Evolutionary conservation across 768 basidiomycete species (phyloP).

Genomic region (Podaxis mareebaensis): DNA sequence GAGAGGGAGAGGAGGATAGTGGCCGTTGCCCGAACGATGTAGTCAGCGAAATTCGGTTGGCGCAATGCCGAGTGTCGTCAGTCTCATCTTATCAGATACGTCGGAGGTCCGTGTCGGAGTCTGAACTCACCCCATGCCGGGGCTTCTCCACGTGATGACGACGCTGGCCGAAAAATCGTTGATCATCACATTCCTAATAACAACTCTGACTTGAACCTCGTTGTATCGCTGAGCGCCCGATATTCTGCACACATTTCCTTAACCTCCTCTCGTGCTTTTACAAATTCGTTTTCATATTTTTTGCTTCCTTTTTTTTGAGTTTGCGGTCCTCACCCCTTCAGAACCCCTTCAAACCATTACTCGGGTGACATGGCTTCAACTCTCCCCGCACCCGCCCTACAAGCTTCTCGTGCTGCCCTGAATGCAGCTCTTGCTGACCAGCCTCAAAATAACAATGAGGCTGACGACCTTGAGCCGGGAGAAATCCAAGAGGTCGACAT

Average conservation of each 20-base stretch:
- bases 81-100: conserved; percentile 36
- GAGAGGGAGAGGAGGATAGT: conserved; percentile 10
- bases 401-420: conserved; percentile 80
- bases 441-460: conserved; percentile 31
- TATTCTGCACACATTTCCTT: not conserved
- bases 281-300: conserved; percentile 11
- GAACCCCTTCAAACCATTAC: not conserved
- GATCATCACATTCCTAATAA: conserved; percentile 23
- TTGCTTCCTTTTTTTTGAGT: conserved; percentile 18
- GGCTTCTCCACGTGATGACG: conserved; percentile 12
- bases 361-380: conserved; percentile 35
- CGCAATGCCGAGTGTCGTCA: not conserved
- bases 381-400: conserved; percentile 66
- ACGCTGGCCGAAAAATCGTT: conserved; percentile 20
- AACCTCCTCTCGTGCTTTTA: not conserved
- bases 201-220: conserved; percentile 9
- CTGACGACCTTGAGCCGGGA: conserved; percentile 63
- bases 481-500: conserved; percentile 88
- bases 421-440: conserved; percentile 69
- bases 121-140: not conserved
- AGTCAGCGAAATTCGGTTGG: not conserved
- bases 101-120: conserved; percentile 8
- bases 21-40: conserved; percentile 5
- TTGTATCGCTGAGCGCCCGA: conserved; percentile 7
- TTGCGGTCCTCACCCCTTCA: not conserved